A percentile compares a stretch with the other conserved stretches of the same genome.
Evolutionary conservation across 305 asterid species (phyloP).

Genomic region (Ajuga reptans): DNA sequence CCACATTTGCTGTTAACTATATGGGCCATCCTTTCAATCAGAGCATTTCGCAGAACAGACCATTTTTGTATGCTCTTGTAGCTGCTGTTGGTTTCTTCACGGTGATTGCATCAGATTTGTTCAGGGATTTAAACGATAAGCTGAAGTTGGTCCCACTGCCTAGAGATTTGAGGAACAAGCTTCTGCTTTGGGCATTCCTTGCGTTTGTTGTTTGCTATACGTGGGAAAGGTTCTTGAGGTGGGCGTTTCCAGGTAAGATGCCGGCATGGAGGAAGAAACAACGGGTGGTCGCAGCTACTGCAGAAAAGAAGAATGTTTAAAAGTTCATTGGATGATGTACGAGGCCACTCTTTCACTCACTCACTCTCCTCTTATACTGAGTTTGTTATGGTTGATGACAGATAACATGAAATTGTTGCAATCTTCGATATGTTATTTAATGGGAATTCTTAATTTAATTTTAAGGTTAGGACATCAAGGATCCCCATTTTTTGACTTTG

Average conservation of each 20-base stretch:
- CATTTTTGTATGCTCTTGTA: conserved; percentile 57
- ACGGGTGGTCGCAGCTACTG: conserved; percentile 41
- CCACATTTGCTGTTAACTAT: conserved; percentile 95
- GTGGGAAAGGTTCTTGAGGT: conserved; percentile 81
- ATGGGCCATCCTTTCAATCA: conserved; percentile 98
- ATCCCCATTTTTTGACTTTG: conserved; percentile 13
- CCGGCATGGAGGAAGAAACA: conserved; percentile 85
- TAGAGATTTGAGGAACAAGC: conserved; percentile 61
- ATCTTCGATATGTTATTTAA: background rate
- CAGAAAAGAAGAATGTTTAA: conserved; percentile 49
- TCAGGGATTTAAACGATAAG: conserved; percentile 81
- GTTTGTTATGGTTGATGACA: background rate
- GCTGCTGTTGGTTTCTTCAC: conserved; percentile 77
- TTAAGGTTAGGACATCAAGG: conserved; percentile 14
- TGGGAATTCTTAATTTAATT: background rate
- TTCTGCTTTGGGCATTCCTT: conserved; percentile 70
- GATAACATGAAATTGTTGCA: conserved; percentile 10
- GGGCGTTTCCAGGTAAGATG: conserved; percentile 96
- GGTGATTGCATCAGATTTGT: conserved; percentile 68
- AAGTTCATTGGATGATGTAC: background rate
- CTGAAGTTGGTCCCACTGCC: conserved; percentile 83
- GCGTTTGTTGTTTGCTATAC: conserved; percentile 59
- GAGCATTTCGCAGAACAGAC: conserved; percentile 80
- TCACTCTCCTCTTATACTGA: too few relatives aligned
- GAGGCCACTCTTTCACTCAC: too few relatives aligned